Conservation (phyloP, 495 filamentous ascomycete genomes). For the Chaetomidium leptoderma region DNA sequence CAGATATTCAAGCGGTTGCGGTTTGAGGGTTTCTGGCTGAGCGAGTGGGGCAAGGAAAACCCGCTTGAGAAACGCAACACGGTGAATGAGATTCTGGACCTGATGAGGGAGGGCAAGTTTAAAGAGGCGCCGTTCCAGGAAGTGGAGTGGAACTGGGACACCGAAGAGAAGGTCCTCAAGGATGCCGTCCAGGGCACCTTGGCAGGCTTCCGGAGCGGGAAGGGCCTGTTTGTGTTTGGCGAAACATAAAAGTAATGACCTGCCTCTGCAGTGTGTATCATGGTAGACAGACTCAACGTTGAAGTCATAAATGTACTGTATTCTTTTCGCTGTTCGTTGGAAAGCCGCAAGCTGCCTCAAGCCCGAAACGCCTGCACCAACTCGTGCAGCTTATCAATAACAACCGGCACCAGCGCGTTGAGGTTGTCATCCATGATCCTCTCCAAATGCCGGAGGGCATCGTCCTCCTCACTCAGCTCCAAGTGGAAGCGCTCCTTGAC, state of each 20-base stretch:
- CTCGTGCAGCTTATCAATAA: constrained; percentile 93
- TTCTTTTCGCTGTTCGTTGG: no score
- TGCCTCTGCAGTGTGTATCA: background rate
- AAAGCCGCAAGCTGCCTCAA: no score
- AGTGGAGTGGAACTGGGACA: constrained; percentile 75
- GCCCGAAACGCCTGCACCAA: constrained; percentile 86
- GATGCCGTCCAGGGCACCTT: constrained; percentile 78
- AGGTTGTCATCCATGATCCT: constrained; percentile 83
- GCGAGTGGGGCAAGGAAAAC: constrained; percentile 76
- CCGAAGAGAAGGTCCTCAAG: constrained; percentile 60
- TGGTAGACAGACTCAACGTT: background rate
- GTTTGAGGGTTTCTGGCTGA: constrained; percentile 94
- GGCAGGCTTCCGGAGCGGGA: constrained; percentile 74
- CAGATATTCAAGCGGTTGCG: constrained; percentile 86
- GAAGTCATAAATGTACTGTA: no score
- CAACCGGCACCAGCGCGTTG: constrained; percentile 80
- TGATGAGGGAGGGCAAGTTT: constrained; percentile 71
- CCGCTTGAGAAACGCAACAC: constrained; percentile 69
- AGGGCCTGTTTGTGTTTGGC: constrained; percentile 80
- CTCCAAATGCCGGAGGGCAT: constrained; percentile 83
- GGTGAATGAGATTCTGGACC: constrained; percentile 71
- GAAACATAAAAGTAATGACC: constrained; percentile 35
- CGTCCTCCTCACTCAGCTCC: constrained; percentile 90
- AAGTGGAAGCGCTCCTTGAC: constrained; percentile 91
- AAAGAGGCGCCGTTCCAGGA: constrained; percentile 75